These are phyloP conservation scores for Ajuga reptans DNA, from an alignment of 305 asterid genomes.

Conservation along the genomic window DNA sequence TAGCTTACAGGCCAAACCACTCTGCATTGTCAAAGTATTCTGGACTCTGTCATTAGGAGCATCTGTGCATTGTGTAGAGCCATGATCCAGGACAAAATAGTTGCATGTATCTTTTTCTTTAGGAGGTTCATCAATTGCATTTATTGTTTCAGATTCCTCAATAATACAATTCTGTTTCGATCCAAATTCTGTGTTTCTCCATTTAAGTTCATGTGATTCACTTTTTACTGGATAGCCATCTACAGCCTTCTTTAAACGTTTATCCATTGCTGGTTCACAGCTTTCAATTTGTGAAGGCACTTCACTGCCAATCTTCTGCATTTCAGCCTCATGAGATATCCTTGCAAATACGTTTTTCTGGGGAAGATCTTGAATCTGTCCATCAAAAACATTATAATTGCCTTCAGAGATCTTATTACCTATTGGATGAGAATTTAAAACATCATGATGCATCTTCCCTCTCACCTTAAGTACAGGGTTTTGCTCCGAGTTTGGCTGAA, in stretches of 20 bases:
- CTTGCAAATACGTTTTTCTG: slow-evolving; percentile 21
- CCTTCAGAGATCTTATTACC: slow-evolving; percentile 22
- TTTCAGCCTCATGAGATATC: slow-evolving; percentile 25
- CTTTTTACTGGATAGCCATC: slow-evolving; percentile 21
- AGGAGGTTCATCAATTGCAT: slow-evolving; percentile 21
- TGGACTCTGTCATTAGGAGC: slow-evolving; percentile 23
- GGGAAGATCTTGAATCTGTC: slow-evolving; percentile 24
- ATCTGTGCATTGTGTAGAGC: slow-evolving; percentile 24
- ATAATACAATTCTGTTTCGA: slow-evolving; percentile 22
- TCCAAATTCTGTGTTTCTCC: slow-evolving; percentile 25
- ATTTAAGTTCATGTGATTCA: slow-evolving; percentile 25
- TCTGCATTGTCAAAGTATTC: slow-evolving; percentile 18
- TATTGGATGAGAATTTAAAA: slow-evolving; percentile 20
- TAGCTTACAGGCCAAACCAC: slow-evolving; percentile 22
- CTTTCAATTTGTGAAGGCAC: slow-evolving; percentile 25
- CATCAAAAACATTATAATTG: slow-evolving; percentile 18
- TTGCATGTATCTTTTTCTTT: slow-evolving; percentile 20
- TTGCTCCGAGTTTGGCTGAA: slow-evolving; percentile 27
- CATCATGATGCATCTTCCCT: slow-evolving; percentile 24
- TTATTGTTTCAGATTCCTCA: slow-evolving; percentile 28
- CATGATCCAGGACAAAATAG: slow-evolving; percentile 25
- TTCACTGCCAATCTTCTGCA: slow-evolving; percentile 31
- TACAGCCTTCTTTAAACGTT: slow-evolving; percentile 4
- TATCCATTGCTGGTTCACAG: slow-evolving; percentile 24
- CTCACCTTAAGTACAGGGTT: slow-evolving; percentile 30